A percentile compares a stretch with the other conserved stretches of the same genome.
These are phyloP conservation scores for Fimicolochytrium jonesii DNA, from an alignment of 192 early-diverging fungal genomes.

Conservation along the genomic window DNA sequence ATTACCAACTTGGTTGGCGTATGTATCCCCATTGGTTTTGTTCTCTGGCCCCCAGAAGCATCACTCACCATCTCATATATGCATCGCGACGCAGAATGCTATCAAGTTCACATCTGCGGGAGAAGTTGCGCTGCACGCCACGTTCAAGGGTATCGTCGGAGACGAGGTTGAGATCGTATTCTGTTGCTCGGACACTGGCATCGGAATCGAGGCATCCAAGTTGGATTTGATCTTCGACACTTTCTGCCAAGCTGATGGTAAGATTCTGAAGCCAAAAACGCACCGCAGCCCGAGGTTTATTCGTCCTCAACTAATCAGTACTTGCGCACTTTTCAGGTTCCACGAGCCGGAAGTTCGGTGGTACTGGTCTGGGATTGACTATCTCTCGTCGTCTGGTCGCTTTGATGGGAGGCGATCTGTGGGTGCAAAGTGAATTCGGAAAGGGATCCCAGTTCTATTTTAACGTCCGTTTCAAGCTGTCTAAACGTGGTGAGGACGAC, in stretches of 20 bases:
- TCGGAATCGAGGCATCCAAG: constrained; percentile 47
- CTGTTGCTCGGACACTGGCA: constrained; percentile 42
- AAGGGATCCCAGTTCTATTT: constrained; percentile 26
- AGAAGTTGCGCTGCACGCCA: constrained; percentile 49
- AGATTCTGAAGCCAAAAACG: too few relatives aligned
- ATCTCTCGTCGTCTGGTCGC: constrained; percentile 58
- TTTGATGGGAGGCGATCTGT: constrained; percentile 52
- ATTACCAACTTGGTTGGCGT: constrained; percentile 53
- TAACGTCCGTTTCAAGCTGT: constrained; percentile 20
- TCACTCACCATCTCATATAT: too few relatives aligned
- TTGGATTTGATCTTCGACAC: constrained; percentile 53
- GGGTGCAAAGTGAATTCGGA: constrained; percentile 14
- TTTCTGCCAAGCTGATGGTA: constrained; percentile 53
- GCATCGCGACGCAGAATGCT: too few relatives aligned
- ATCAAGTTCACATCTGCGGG: constrained; percentile 63
- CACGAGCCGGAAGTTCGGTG: constrained; percentile 61
- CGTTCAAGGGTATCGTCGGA: constrained; percentile 25
- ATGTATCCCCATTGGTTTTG: not conserved
- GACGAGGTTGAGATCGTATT: constrained; percentile 26
- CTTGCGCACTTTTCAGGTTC: constrained; percentile 28
- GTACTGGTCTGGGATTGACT: constrained; percentile 62
- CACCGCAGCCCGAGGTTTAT: too few relatives aligned
- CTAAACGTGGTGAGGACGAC: constrained; percentile 14
- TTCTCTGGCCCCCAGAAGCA: too few relatives aligned
- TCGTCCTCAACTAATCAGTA: too few relatives aligned